Conservation (phyloP, 2,329 filamentous ascomycete species). For the Phymatotrichopsis omnivora region DNA sequence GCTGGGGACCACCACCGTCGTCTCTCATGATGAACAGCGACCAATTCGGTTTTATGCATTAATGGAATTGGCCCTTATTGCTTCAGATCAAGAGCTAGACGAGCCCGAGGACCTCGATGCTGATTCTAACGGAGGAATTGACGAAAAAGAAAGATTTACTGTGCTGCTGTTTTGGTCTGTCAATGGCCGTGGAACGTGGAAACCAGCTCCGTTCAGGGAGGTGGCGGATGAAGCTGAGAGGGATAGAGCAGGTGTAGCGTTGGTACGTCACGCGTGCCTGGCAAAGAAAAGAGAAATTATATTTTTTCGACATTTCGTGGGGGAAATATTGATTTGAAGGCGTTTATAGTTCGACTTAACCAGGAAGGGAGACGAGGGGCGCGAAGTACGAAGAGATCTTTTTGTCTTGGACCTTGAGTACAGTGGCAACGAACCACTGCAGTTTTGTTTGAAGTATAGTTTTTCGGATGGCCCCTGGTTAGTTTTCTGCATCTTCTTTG, state of each 20-base stretch:
- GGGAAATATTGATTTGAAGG: too few relatives aligned
- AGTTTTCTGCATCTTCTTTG: neutral
- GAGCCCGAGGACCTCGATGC: too few relatives aligned
- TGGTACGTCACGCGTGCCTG: too few relatives aligned
- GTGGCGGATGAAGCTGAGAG: neutral
- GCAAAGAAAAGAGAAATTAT: too few relatives aligned
- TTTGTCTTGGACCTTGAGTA: conserved; percentile 16
- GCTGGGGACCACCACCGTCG: conserved; percentile 12
- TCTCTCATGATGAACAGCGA: too few relatives aligned
- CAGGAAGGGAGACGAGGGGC: too few relatives aligned
- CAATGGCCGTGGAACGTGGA: conserved; percentile 16
- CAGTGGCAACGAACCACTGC: conserved; percentile 8
- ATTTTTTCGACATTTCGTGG: too few relatives aligned
- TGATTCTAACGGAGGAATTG: neutral
- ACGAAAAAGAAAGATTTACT: conserved; percentile 11
- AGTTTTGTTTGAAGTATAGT: conserved; percentile 20
- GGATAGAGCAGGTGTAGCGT: too few relatives aligned
- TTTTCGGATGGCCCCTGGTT: conserved; percentile 21
- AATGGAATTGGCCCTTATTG: conserved; percentile 9
- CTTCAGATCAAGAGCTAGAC: too few relatives aligned
- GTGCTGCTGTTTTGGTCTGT: conserved; percentile 19
- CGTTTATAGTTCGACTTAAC: too few relatives aligned
- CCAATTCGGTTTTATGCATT: conserved; percentile 16
- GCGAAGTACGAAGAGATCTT: conserved; percentile 8
- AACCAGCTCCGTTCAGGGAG: conserved; percentile 14